phyloP scores from a whole-genome alignment of 2,329 filamentous ascomycete species.

The Epichloe aotearoae region DNA sequence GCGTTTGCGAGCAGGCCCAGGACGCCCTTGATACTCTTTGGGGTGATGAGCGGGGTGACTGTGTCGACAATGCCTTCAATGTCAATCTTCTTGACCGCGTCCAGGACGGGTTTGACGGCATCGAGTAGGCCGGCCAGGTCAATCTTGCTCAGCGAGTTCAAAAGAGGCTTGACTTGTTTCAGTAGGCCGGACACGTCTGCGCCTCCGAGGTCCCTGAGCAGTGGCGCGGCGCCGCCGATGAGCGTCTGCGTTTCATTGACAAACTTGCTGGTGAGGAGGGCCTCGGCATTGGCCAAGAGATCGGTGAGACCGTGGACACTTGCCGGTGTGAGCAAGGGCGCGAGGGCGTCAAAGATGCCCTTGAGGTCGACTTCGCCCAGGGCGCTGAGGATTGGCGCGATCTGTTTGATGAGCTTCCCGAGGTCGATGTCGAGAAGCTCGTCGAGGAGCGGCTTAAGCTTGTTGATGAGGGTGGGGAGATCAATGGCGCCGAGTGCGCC shows the following conservation, averaged over 20 bases:
- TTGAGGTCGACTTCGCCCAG: conserved; percentile 21
- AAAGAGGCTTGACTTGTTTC: conserved; percentile 21
- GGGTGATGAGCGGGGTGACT: conserved; percentile 27
- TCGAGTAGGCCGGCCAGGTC: conserved; percentile 22
- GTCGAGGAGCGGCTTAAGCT: conserved; percentile 19
- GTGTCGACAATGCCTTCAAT: conserved; percentile 22
- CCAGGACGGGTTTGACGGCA: conserved; percentile 22
- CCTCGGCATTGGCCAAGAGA: conserved; percentile 23
- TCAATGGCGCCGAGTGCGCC: conserved; percentile 22
- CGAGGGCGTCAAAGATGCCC: conserved; percentile 19
- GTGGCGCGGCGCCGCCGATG: conserved; percentile 23
- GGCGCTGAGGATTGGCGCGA: conserved; percentile 17
- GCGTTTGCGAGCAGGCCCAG: conserved; percentile 25
- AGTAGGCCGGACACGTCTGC: conserved; percentile 26
- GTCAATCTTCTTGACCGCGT: conserved; percentile 25
- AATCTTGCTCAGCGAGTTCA: conserved; percentile 21
- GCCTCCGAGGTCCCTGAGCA: conserved; percentile 20
- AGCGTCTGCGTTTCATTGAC: conserved; percentile 28
- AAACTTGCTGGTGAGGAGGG: conserved; percentile 24
- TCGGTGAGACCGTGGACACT: conserved; percentile 22
- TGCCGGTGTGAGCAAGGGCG: conserved; percentile 21
- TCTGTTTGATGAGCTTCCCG: conserved; percentile 13
- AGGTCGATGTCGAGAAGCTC: conserved; percentile 18
- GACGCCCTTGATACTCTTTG: conserved; percentile 22
- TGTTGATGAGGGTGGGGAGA: conserved; percentile 17